Conservation (phyloP, 1,284 basidiomycete species). For the Vanrija sp. region DNA sequence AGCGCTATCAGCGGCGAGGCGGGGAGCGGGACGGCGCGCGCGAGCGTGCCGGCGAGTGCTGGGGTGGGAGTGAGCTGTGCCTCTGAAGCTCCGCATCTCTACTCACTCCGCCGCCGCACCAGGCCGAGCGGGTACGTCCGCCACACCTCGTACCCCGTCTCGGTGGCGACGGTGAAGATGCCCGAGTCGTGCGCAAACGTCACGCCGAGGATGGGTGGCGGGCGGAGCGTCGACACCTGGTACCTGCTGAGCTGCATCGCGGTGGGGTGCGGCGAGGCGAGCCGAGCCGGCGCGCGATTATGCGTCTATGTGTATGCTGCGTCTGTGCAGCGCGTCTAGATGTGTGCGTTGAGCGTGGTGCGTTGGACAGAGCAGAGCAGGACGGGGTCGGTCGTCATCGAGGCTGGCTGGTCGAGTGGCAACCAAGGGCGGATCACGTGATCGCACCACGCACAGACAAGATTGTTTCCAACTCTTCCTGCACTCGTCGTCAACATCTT, state of each 20-base stretch:
- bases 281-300: not conserved
- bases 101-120: conserved; percentile 71
- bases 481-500: no score
- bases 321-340: no score
- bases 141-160: conserved; percentile 83
- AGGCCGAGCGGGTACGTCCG: conserved; percentile 70
- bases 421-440: no score
- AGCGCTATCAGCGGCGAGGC: conserved; percentile 81
- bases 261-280: not conserved
- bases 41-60: conserved; percentile 62
- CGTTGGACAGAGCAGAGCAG: no score
- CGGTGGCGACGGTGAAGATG: conserved; percentile 78
- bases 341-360: no score
- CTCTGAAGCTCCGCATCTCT: not conserved
- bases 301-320: not conserved
- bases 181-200: conserved; percentile 63
- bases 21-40: conserved; percentile 72
- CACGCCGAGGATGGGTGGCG: conserved; percentile 70
- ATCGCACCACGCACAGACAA: no score
- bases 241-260: conserved; percentile 83
- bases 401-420: no score
- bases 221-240: conserved; percentile 72
- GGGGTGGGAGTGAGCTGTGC: not conserved
- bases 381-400: no score
- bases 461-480: no score